These are phyloP conservation scores for Tolypocladium album DNA, from an alignment of 2,329 filamentous ascomycete species.

Conservation along the genomic window DNA sequence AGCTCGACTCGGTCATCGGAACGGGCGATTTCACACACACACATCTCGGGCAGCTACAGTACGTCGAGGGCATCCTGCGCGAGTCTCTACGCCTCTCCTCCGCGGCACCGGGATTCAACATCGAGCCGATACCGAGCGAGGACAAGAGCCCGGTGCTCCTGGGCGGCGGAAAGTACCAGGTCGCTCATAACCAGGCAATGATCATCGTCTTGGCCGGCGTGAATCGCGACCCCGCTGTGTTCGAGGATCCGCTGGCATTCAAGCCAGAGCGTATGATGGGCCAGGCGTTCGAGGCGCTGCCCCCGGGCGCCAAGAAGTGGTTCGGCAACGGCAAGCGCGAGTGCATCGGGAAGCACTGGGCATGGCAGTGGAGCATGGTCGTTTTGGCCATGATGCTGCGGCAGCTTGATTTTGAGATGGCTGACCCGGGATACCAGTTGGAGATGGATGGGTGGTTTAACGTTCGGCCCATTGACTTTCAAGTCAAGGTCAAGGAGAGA, in stretches of 20 bases:
- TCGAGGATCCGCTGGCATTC: conserved; percentile 34
- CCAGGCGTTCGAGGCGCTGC: conserved; percentile 29
- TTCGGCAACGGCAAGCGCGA: conserved; percentile 41
- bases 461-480: conserved; percentile 34
- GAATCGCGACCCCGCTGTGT: conserved; percentile 37
- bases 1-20: conserved; percentile 42
- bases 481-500: conserved; percentile 30
- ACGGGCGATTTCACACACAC: conserved; percentile 30
- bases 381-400: conserved; percentile 30
- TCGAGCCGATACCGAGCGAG: conserved; percentile 30
- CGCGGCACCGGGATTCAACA: conserved; percentile 44
- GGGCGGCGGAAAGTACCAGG: conserved; percentile 35
- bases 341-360: conserved; percentile 41
- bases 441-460: conserved; percentile 43
- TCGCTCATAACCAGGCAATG: conserved; percentile 36
- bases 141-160: conserved; percentile 34
- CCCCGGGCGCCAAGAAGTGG: conserved; percentile 35
- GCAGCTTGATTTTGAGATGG: conserved; percentile 34
- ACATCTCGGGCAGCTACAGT: conserved; percentile 40
- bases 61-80: conserved; percentile 41
- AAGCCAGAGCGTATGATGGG: conserved; percentile 38
- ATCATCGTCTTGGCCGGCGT: conserved; percentile 39
- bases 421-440: conserved; percentile 26
- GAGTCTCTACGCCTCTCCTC: conserved; percentile 44
- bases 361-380: conserved; percentile 32